Evolutionary conservation across 441 rosid species (phyloP).

Genomic region (Adansonia gregorii): DNA sequence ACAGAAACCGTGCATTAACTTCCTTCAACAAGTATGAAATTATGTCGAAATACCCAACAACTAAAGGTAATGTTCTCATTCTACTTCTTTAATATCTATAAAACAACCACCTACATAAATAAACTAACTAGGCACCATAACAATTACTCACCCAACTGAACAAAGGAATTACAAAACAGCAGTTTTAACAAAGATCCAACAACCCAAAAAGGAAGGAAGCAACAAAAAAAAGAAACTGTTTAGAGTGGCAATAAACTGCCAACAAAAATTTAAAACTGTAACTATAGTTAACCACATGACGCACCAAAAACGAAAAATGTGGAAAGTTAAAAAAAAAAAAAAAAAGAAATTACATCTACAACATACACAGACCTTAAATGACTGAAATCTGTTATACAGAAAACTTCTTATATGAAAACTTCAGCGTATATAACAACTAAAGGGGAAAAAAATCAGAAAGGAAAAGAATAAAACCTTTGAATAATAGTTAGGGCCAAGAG

Average conservation of each 20-base stretch:
- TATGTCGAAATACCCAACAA: constrained; percentile 13
- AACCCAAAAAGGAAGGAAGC: neutral
- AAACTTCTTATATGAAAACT: neutral
- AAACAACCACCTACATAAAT: constrained; percentile 19
- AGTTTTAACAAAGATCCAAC: neutral
- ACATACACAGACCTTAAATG: constrained; percentile 20
- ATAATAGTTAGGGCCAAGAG: constrained; percentile 2
- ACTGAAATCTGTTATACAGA: neutral
- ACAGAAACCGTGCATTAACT: constrained; percentile 2
- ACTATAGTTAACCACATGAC: constrained; percentile 1
- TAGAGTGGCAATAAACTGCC: constrained; percentile 25
- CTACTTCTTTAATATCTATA: neutral
- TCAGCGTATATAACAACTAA: neutral
- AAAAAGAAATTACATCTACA: constrained; percentile 25
- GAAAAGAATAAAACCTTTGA: constrained; percentile 24
- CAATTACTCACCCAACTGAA: neutral
- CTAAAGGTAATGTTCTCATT: neutral
- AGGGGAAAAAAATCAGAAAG: constrained; percentile 1
- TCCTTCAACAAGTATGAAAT: constrained; percentile 4
- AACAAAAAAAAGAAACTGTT: neutral
- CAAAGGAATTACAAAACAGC: constrained; percentile 17
- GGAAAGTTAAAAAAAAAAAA: neutral
- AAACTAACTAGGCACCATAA: constrained; percentile 4
- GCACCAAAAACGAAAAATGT: no score
- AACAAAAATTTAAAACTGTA: neutral